Percentiles rank a stretch among this genome's conserved stretches.
These are phyloP conservation scores for Xylariaceae sp. DNA, from an alignment of 2,329 filamentous ascomycete species.

Conservation along the genomic window DNA sequence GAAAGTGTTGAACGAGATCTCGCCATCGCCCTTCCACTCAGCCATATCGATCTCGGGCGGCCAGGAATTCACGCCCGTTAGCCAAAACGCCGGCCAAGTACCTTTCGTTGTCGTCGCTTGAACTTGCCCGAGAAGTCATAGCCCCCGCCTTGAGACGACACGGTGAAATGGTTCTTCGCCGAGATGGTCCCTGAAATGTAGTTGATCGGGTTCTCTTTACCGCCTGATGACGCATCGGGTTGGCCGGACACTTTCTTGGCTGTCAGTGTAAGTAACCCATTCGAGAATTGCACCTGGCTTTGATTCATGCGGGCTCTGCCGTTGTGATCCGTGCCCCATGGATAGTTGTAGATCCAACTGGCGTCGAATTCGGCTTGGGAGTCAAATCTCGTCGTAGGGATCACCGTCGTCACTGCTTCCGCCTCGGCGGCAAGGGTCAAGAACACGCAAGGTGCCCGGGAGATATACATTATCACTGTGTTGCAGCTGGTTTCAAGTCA, in stretches of 20 bases:
- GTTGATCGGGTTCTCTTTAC: conserved; percentile 42
- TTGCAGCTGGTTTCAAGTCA: too few relatives aligned
- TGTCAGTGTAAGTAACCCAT: conserved; percentile 43
- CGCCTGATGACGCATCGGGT: conserved; percentile 34
- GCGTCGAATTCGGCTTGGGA: conserved; percentile 36
- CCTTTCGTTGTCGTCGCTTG: conserved; percentile 38
- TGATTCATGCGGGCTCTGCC: conserved; percentile 53
- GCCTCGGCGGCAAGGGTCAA: conserved; percentile 21
- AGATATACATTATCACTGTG: too few relatives aligned
- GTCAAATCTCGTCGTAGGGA: conserved; percentile 37
- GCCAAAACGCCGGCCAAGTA: conserved; percentile 58
- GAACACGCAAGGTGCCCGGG: too few relatives aligned
- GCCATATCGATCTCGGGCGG: conserved; percentile 58
- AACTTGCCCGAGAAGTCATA: conserved; percentile 42
- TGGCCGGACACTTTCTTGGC: conserved; percentile 43
- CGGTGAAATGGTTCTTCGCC: conserved; percentile 39
- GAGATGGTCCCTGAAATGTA: conserved; percentile 48
- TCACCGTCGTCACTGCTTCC: conserved; percentile 33
- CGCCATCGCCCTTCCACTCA: conserved; percentile 57
- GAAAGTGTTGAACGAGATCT: conserved; percentile 52
- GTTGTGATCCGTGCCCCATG: conserved; percentile 56
- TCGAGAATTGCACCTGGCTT: conserved; percentile 39
- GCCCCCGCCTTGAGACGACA: conserved; percentile 35
- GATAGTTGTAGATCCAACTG: conserved; percentile 51
- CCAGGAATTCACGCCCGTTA: conserved; percentile 52